These are phyloP conservation scores for Daedaleopsis nitida DNA, from an alignment of 768 basidiomycete species.

Conservation along the genomic window DNA sequence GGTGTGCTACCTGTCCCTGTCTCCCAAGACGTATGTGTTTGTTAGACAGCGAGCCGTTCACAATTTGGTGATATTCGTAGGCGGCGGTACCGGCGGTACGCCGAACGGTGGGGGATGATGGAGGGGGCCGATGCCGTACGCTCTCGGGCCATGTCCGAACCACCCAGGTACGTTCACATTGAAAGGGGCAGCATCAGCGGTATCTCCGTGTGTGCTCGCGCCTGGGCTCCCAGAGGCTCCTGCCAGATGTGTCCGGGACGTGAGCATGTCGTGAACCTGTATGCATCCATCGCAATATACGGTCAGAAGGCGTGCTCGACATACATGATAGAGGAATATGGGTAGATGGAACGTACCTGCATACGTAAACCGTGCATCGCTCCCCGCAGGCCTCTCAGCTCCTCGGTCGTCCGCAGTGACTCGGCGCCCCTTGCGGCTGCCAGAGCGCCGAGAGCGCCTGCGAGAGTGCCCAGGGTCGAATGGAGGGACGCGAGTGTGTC, in stretches of 20 bases:
- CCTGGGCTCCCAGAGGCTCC: neutral
- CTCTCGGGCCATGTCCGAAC: conserved; percentile 16
- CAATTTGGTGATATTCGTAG: conserved; percentile 19
- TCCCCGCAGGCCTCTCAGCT: conserved; percentile 67
- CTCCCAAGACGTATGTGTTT: neutral
- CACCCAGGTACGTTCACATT: conserved; percentile 13
- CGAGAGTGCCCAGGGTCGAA: conserved; percentile 60
- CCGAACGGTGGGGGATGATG: conserved; percentile 3
- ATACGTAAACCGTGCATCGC: conserved; percentile 76
- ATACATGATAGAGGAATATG: neutral
- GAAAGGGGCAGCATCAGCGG: neutral
- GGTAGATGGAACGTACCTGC: conserved; percentile 53
- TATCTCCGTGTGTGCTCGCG: neutral
- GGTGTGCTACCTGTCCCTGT: no score
- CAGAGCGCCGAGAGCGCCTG: conserved; percentile 61
- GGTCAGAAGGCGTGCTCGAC: neutral
- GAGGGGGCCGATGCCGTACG: conserved; percentile 7
- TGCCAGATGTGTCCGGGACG: conserved; percentile 9
- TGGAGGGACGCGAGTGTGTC: conserved; percentile 60
- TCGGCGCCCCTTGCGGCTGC: conserved; percentile 65
- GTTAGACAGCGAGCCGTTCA: conserved; percentile 4
- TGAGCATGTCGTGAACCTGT: conserved; percentile 25
- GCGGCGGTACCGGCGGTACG: conserved; percentile 10
- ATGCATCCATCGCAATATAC: neutral
- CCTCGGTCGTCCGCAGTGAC: conserved; percentile 69